Percentiles rank a stretch among this genome's conserved stretches.
Evolutionary conservation across 495 filamentous ascomycete species (phyloP).

Genomic region (Podospora bellae-mahoneyi): DNA sequence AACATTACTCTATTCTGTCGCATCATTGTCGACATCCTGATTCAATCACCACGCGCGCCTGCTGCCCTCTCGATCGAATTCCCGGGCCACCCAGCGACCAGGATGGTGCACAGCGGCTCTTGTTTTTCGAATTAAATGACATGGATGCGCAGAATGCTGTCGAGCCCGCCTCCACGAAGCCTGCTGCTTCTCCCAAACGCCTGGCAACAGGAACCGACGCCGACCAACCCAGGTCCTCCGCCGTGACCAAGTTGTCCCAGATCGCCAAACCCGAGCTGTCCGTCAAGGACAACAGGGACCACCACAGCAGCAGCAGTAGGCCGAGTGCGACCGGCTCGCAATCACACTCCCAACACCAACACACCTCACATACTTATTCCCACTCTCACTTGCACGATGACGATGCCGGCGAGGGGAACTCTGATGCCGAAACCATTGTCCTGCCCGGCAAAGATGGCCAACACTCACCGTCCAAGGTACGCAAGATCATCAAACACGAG

Average conservation of each 20-base stretch:
- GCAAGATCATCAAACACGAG: constrained; percentile 68
- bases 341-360: background rate
- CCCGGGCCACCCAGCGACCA: constrained; percentile 44
- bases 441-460: constrained; percentile 66
- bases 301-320: constrained; percentile 13
- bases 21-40: constrained; percentile 25
- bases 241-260: constrained; percentile 35
- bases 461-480: constrained; percentile 62
- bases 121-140: constrained; percentile 52
- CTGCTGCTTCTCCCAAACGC: constrained; percentile 49
- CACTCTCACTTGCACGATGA: constrained; percentile 37
- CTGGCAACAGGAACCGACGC: constrained; percentile 35
- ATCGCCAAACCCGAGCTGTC: constrained; percentile 27
- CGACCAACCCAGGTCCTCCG: constrained; percentile 39
- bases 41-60: constrained; percentile 27
- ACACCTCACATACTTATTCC: constrained; percentile 2
- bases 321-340: constrained; percentile 18
- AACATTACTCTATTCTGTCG: constrained; percentile 19
- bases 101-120: constrained; percentile 51
- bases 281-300: constrained; percentile 19
- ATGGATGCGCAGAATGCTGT: constrained; percentile 60
- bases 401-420: constrained; percentile 54
- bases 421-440: constrained; percentile 79
- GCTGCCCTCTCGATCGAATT: constrained; percentile 17
- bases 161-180: constrained; percentile 54